A percentile compares a stretch with the other conserved stretches of the same genome.
Evolutionary conservation across 331 rosid species (phyloP).

Genomic region (Prunus yedoensis): DNA sequence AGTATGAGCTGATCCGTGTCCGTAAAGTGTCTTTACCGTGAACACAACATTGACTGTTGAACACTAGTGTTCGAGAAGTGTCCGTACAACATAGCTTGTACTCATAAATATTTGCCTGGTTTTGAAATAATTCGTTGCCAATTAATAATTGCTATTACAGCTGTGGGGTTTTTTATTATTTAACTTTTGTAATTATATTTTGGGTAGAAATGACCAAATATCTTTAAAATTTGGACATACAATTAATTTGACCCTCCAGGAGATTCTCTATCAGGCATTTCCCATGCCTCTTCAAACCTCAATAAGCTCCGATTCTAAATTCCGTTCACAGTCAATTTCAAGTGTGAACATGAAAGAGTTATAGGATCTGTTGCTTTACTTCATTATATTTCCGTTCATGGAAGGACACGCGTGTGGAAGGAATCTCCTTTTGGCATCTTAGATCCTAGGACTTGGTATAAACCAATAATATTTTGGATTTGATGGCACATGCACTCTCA

Average conservation of each 20-base stretch:
- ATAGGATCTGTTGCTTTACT: not conserved
- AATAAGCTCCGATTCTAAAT: no score
- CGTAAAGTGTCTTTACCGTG: rapidly evolving
- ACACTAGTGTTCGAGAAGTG: rapidly evolving
- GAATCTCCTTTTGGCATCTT: not conserved
- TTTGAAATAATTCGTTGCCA: no score
- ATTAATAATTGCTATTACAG: no score
- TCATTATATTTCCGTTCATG: not conserved
- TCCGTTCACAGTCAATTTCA: not conserved
- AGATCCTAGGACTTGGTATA: not conserved
- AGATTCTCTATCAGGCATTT: slow-evolving; percentile 12
- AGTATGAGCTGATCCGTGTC: no score
- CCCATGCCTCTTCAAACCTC: slow-evolving; percentile 16
- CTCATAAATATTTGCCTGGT: no score
- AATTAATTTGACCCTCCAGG: not conserved
- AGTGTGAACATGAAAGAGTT: slow-evolving; percentile 5
- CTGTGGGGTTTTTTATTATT: no score
- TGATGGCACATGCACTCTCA: not conserved
- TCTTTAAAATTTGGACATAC: not conserved
- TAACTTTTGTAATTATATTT: no score
- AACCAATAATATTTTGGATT: not conserved
- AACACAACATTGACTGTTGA: rapidly evolving
- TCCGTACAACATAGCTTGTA: no score
- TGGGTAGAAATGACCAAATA: not conserved
- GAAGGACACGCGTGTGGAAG: not conserved